These are phyloP conservation scores for Graphiopsis chlorocephala DNA, from an alignment of 2,329 filamentous ascomycete genomes.

Conservation along the genomic window DNA sequence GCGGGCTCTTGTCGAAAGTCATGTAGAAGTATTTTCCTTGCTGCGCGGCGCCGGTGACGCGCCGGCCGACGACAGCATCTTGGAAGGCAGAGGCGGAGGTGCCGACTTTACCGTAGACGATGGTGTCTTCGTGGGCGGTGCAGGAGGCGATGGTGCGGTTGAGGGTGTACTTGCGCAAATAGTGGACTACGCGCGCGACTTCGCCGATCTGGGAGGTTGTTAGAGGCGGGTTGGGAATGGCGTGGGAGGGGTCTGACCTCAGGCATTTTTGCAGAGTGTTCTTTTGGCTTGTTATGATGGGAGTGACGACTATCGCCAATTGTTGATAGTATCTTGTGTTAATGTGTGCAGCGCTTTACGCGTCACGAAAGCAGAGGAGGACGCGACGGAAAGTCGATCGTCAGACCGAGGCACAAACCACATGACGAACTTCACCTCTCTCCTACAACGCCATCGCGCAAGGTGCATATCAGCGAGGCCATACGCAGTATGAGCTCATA, in stretches of 20 bases:
- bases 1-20: constrained; percentile 72
- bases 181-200: constrained; percentile 83
- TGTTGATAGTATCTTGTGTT: neutral
- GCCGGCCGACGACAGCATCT: constrained; percentile 70
- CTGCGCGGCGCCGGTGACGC: constrained; percentile 67
- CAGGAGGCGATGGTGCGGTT: constrained; percentile 74
- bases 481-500: no score
- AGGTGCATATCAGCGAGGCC: no score
- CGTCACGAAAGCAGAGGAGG: neutral
- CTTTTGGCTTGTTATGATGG: neutral
- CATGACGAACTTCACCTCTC: neutral
- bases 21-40: constrained; percentile 99
- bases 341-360: neutral
- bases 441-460: neutral
- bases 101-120: constrained; percentile 87
- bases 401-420: neutral
- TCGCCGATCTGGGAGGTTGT: constrained; percentile 41
- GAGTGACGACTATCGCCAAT: neutral
- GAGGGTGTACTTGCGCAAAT: constrained; percentile 76
- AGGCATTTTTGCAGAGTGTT: constrained; percentile 11
- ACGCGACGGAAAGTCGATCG: neutral
- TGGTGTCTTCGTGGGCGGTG: constrained; percentile 72
- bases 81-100: constrained; percentile 74
- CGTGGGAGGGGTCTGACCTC: constrained; percentile 5
- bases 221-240: neutral